Conservation (phyloP, 176 grass and related monocot genomes). For the Stipa capillata region DNA sequence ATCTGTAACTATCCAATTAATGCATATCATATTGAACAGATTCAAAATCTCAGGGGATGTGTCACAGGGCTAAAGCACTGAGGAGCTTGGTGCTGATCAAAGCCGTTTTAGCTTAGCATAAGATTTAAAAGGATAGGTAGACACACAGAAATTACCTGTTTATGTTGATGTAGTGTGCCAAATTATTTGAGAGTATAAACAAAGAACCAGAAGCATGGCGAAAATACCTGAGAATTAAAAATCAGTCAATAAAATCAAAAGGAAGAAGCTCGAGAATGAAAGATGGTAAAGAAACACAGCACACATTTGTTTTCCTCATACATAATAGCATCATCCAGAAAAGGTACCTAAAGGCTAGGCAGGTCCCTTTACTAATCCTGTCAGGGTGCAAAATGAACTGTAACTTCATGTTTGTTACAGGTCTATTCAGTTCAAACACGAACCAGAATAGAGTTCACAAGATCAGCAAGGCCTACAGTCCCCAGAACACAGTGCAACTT, state of each 20-base stretch:
- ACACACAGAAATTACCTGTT: constrained; percentile 56
- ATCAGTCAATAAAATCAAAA: neutral
- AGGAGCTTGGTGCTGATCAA: neutral
- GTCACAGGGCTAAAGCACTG: neutral
- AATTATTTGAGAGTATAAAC: constrained; percentile 87
- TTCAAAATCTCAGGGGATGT: neutral
- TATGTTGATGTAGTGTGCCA: constrained; percentile 84
- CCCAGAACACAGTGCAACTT: neutral
- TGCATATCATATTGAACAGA: neutral
- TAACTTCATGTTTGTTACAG: neutral
- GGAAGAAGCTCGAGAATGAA: neutral
- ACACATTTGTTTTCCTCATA: neutral
- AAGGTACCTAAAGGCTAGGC: neutral
- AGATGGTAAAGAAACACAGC: neutral
- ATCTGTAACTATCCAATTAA: neutral
- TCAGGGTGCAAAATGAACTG: neutral
- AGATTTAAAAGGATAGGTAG: neutral
- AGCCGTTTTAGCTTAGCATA: neutral
- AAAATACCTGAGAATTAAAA: constrained; percentile 70
- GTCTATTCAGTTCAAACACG: neutral
- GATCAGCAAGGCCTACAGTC: neutral
- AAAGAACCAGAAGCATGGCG: constrained; percentile 89
- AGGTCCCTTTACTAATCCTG: neutral
- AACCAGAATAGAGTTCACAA: neutral
- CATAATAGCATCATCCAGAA: neutral